Evolutionary conservation across 2,329 filamentous ascomycete species (phyloP).

Genomic region (Massarina eburnea): DNA sequence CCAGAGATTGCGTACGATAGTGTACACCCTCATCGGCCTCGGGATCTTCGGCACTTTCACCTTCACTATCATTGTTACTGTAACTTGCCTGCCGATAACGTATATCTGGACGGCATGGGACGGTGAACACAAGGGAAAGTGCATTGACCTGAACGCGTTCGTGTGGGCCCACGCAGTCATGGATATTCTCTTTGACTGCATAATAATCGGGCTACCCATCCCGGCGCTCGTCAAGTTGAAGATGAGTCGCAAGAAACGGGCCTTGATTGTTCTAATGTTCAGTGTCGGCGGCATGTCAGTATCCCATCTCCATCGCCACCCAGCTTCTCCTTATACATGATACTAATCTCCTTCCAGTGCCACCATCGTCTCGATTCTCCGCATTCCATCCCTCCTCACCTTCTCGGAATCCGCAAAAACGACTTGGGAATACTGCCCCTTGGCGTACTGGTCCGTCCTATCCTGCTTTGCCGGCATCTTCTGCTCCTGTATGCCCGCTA

Average conservation of each 20-base stretch:
- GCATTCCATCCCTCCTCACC: conserved; percentile 43
- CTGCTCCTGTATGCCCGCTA: conserved; percentile 45
- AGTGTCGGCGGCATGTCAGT: conserved; percentile 39
- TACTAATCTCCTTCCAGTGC: conserved; percentile 33
- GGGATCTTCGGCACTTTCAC: conserved; percentile 20
- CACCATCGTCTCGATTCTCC: conserved; percentile 46
- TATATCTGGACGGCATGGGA: conserved; percentile 35
- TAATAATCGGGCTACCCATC: conserved; percentile 34
- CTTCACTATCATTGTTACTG: conserved; percentile 16
- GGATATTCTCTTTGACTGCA: conserved; percentile 31
- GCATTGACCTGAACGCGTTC: conserved; percentile 36
- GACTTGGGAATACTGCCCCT: conserved; percentile 21
- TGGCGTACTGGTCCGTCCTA: conserved; percentile 18
- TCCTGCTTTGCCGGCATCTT: conserved; percentile 44
- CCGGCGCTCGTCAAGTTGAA: conserved; percentile 32
- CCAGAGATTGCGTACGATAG: conserved; percentile 10
- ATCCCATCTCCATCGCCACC: not conserved
- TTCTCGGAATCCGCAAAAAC: conserved; percentile 46
- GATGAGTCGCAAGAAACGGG: conserved; percentile 35
- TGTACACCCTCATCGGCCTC: conserved; percentile 16
- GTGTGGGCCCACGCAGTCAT: conserved; percentile 31
- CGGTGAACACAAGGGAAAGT: conserved; percentile 27
- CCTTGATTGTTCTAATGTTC: conserved; percentile 41
- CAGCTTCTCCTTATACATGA: conserved; percentile 20
- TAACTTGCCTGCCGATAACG: conserved; percentile 35